phyloP scores from a whole-genome alignment of 371 early-diverging fungal species.

The Zychaea mexicana region DNA sequence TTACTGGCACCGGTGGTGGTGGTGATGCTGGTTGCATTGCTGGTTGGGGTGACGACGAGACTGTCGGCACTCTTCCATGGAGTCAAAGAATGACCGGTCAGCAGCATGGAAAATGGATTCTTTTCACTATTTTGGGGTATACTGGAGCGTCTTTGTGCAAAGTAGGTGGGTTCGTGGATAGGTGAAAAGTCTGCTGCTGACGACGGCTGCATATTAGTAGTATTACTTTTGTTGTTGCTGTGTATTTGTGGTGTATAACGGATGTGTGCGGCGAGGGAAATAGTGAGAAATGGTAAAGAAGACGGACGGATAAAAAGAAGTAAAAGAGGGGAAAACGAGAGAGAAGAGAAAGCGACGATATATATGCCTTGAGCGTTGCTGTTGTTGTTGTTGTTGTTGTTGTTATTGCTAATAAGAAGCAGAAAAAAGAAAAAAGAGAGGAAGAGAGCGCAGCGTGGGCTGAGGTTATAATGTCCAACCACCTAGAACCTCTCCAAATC shows the following conservation, averaged over 20 bases:
- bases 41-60: constrained; percentile 23
- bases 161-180: constrained; percentile 17
- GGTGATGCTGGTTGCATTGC: constrained; percentile 15
- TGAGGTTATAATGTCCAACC: no score
- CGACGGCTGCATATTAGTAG: constrained; percentile 6
- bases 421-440: no score
- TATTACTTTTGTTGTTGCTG: no score
- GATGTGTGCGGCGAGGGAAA: background rate
- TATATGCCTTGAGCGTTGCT: no score
- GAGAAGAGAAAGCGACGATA: no score
- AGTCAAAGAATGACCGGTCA: constrained; percentile 15
- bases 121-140: constrained; percentile 17
- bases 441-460: no score
- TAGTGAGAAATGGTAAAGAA: background rate
- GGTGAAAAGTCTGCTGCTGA: constrained; percentile 10
- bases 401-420: no score
- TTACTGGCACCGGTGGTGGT: background rate
- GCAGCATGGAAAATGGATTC: constrained; percentile 14
- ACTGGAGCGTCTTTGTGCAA: constrained; percentile 18
- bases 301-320: no score
- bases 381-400: no score
- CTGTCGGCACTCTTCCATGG: constrained; percentile 35
- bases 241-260: background rate
- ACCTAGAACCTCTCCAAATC: no score
- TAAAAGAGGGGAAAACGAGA: no score